Evolutionary conservation across 345 rosid species (phyloP).

Genomic region (Murraya koenigii): DNA sequence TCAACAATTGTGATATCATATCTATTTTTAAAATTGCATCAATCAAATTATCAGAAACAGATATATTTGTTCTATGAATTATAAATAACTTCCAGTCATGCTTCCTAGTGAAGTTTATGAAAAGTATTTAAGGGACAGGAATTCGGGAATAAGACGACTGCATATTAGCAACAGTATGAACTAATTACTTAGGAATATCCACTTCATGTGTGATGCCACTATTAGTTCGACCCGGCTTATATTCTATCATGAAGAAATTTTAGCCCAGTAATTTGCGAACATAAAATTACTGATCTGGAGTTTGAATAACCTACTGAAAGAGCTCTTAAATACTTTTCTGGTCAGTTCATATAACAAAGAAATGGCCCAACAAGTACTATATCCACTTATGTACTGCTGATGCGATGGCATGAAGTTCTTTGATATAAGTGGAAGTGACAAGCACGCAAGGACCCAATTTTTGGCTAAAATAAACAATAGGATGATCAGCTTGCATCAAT

Average conservation of each 20-base stretch:
- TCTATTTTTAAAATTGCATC: neutral
- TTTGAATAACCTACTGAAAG: neutral
- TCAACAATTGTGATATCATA: neutral
- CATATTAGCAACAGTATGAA: neutral
- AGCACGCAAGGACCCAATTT: neutral
- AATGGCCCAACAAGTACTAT: neutral
- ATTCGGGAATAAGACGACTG: too few relatives aligned
- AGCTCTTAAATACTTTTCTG: neutral
- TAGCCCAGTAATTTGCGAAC: neutral
- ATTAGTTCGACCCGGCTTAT: neutral
- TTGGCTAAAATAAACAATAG: constrained; percentile 2
- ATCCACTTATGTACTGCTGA: neutral
- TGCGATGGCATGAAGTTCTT: neutral
- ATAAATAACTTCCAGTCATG: neutral
- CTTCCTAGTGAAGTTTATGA: neutral
- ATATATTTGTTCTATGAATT: neutral
- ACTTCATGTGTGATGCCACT: neutral
- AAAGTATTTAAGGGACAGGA: neutral
- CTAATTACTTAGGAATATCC: neutral
- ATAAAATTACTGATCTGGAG: neutral
- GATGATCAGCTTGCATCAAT: neutral
- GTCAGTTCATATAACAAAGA: neutral
- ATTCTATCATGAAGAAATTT: neutral
- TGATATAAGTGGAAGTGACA: neutral
- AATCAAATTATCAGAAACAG: neutral